Evolutionary conservation across 805 yeast species (phyloP).

Genomic region (Kodamaea jinghongensis): DNA sequence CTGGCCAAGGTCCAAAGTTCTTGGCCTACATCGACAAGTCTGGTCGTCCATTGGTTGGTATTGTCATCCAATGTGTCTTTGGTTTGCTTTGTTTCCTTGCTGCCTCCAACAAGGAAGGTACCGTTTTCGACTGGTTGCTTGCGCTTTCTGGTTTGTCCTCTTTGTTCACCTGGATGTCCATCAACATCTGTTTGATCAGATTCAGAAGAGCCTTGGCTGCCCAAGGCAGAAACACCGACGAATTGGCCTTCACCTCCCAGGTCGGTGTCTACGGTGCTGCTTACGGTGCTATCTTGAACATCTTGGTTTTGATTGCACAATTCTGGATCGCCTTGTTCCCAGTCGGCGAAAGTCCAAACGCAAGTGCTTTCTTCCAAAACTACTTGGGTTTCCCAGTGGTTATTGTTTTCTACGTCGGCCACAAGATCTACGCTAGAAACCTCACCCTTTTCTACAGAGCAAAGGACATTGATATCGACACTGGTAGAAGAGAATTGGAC

Average conservation of each 20-base stretch:
- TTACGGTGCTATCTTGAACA: slow-evolving; percentile 29
- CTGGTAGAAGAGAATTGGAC: slow-evolving; percentile 63
- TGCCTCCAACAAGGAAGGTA: slow-evolving; percentile 54
- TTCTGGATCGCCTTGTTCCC: slow-evolving; percentile 45
- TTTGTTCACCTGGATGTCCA: slow-evolving; percentile 77
- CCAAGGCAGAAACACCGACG: slow-evolving; percentile 45
- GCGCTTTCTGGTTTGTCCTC: slow-evolving; percentile 77
- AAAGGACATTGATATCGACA: slow-evolving; percentile 54
- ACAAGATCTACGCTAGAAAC: slow-evolving; percentile 46
- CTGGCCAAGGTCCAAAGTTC: slow-evolving; percentile 58
- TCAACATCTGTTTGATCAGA: slow-evolving; percentile 61
- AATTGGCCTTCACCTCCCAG: slow-evolving; percentile 35
- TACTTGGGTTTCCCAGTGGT: slow-evolving; percentile 49
- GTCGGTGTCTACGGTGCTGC: slow-evolving; percentile 38
- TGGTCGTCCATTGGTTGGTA: slow-evolving; percentile 78
- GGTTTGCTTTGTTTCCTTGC: slow-evolving; percentile 63
- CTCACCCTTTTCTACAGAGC: slow-evolving; percentile 45
- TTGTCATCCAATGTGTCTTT: slow-evolving; percentile 48
- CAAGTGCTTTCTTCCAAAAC: slow-evolving; percentile 41
- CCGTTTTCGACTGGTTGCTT: slow-evolving; percentile 70
- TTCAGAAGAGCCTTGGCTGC: slow-evolving; percentile 58
- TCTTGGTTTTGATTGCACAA: slow-evolving; percentile 40
- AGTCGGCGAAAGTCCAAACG: slow-evolving; percentile 32
- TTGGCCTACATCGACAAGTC: slow-evolving; percentile 69
- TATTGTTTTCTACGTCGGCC: slow-evolving; percentile 41